Conservation (phyloP, 106 monocot genomes). For the Apostasia ramifera region DNA sequence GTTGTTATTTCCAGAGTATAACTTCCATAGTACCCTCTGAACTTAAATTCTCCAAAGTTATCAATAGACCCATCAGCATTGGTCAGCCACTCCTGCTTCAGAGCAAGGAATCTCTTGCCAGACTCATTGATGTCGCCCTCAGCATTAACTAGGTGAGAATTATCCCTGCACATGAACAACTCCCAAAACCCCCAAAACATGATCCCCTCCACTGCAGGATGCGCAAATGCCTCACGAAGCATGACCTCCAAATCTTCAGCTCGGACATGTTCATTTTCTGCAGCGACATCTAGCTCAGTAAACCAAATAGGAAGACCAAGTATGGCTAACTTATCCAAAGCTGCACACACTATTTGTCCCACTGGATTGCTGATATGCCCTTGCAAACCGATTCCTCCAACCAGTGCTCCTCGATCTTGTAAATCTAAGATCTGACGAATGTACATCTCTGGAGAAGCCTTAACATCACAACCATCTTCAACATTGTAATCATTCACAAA, state of each 20-base stretch:
- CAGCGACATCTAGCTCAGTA: conserved; percentile 77
- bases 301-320: conserved; percentile 91
- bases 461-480: conserved; percentile 72
- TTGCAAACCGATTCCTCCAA: conserved; percentile 83
- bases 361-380: conserved; percentile 75
- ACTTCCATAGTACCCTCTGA: conserved; percentile 72
- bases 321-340: conserved; percentile 67
- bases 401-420: conserved; percentile 65
- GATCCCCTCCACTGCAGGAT: conserved; percentile 78
- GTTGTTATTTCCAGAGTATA: conserved; percentile 55
- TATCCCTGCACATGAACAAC: conserved; percentile 59
- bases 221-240: conserved; percentile 75
- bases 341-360: conserved; percentile 57
- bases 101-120: conserved; percentile 62
- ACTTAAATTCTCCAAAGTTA: conserved; percentile 39
- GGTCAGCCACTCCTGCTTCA: conserved; percentile 73
- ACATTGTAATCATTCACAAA: conserved; percentile 97
- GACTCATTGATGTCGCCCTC: conserved; percentile 80
- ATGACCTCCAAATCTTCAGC: conserved; percentile 91
- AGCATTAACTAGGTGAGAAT: conserved; percentile 70
- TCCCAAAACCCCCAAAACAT: conserved; percentile 94
- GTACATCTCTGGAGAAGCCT: conserved; percentile 74
- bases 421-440: conserved; percentile 68
- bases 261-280: conserved; percentile 68
- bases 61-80: conserved; percentile 38